Evolutionary conservation across 2,329 filamentous ascomycete species (phyloP).

Genomic region (Xylaria arbuscula): DNA sequence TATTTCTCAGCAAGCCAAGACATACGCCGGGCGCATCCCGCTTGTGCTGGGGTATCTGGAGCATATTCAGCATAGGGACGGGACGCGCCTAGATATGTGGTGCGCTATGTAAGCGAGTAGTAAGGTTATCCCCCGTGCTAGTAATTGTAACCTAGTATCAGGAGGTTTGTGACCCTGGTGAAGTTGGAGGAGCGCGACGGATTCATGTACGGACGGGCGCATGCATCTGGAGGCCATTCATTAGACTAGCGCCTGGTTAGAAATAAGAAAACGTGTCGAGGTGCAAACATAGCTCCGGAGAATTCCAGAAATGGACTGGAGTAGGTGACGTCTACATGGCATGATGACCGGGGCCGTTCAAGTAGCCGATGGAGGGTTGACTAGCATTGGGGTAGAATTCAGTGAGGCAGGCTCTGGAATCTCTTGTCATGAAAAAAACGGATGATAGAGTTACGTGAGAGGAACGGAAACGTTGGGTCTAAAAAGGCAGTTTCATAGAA

Average conservation of each 20-base stretch:
- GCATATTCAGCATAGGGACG: no score
- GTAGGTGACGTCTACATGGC: constrained; percentile 10
- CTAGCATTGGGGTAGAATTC: neutral
- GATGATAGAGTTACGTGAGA: neutral
- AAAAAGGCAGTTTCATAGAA: neutral
- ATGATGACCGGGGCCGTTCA: neutral
- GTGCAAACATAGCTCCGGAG: constrained; percentile 4
- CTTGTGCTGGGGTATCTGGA: neutral
- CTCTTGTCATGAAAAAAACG: neutral
- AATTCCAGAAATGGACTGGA: constrained; percentile 8
- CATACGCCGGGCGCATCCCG: constrained; percentile 9
- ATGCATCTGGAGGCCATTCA: neutral
- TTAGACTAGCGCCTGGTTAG: neutral
- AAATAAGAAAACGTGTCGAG: constrained; percentile 5
- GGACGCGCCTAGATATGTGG: no score
- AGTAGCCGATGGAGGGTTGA: constrained; percentile 1
- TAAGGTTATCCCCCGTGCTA: neutral
- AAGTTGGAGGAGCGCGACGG: constrained; percentile 1
- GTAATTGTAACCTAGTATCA: constrained; percentile 8
- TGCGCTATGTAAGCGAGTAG: neutral
- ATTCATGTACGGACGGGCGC: neutral
- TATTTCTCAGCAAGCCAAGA: constrained; percentile 6
- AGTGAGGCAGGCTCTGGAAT: neutral
- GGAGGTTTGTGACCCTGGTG: neutral
- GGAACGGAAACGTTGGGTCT: neutral